Evolutionary conservation across 2,329 filamentous ascomycete genomes (phyloP).

Genomic region (Emericellopsis atlantica): DNA sequence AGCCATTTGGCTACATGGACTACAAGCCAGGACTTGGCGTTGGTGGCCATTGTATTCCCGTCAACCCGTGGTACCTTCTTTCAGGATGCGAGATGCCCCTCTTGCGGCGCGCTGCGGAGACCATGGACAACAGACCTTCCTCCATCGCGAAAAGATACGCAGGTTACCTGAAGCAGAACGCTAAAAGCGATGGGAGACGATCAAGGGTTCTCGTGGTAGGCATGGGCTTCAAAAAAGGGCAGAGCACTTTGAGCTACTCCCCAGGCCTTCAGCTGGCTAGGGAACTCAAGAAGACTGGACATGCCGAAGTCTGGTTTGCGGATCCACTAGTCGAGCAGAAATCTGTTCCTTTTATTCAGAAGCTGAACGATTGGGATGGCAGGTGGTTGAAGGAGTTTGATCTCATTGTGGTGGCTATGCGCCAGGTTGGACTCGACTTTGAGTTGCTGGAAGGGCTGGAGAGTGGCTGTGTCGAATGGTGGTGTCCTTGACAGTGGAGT

Average conservation of each 20-base stretch:
- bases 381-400: neutral
- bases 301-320: constrained; percentile 1
- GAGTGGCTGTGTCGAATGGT: neutral
- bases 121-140: constrained; percentile 26
- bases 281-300: neutral
- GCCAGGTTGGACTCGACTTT: neutral
- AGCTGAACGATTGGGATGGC: neutral
- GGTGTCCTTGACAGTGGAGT: neutral
- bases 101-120: constrained; percentile 27
- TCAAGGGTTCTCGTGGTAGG: constrained; percentile 28
- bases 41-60: constrained; percentile 42
- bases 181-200: neutral
- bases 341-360: neutral
- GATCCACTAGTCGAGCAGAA: neutral
- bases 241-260: constrained; percentile 33
- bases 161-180: constrained; percentile 8
- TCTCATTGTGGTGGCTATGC: neutral
- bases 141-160: constrained; percentile 1
- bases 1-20: constrained; percentile 38
- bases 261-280: constrained; percentile 2
- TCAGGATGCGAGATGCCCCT: constrained; percentile 32
- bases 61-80: constrained; percentile 40
- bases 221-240: constrained; percentile 36
- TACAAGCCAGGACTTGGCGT: constrained; percentile 34
- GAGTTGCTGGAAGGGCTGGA: neutral